Evolutionary conservation across 2,329 filamentous ascomycete species (phyloP).

Genomic region (Fusarium sp.): DNA sequence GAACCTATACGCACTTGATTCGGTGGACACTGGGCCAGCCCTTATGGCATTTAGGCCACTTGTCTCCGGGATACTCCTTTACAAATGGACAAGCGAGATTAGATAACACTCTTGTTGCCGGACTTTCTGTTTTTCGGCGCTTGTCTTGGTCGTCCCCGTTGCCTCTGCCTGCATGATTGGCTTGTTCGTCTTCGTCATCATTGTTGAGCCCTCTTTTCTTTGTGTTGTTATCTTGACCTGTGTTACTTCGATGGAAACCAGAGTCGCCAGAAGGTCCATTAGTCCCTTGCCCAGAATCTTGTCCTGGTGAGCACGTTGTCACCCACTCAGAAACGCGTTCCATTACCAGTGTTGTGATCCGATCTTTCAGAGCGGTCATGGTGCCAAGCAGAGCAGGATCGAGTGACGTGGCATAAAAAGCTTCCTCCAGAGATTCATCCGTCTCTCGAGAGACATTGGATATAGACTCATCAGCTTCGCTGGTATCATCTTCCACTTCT

Average conservation of each 20-base stretch:
- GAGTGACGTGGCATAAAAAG: constrained; percentile 19
- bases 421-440: constrained; percentile 30
- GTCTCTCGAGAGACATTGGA: constrained; percentile 27
- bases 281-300: background rate
- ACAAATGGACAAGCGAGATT: constrained; percentile 32
- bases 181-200: background rate
- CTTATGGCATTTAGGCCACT: constrained; percentile 15
- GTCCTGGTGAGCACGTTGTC: constrained; percentile 13
- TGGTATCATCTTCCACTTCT: constrained; percentile 5
- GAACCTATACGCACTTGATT: constrained; percentile 20
- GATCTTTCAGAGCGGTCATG: constrained; percentile 24
- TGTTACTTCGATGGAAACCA: background rate
- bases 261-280: background rate
- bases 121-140: constrained; percentile 21
- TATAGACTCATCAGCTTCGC: constrained; percentile 28
- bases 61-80: constrained; percentile 20
- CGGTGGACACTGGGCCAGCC: constrained; percentile 24
- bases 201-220: constrained; percentile 33
- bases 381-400: constrained; percentile 13
- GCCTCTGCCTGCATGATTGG: constrained; percentile 1
- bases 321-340: constrained; percentile 20
- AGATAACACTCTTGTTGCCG: background rate
- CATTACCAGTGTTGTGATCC: constrained; percentile 10
- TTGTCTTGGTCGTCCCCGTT: constrained; percentile 35
- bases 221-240: background rate